Conservation (phyloP, 2,329 filamentous ascomycete genomes). For the Fusarium nanum region DNA sequence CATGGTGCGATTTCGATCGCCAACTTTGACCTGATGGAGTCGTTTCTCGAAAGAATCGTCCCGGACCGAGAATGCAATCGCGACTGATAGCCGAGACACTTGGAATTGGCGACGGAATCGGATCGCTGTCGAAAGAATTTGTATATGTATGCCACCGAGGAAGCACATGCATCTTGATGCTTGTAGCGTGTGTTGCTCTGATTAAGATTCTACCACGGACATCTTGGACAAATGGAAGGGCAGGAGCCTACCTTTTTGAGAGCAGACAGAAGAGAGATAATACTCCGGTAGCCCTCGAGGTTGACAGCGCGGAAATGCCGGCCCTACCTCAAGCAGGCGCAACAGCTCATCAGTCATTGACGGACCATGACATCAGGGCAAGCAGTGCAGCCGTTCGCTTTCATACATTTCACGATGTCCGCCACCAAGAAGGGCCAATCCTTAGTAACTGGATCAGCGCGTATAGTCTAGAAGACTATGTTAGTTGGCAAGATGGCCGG, state of each 20-base stretch:
- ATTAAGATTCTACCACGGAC: fast-evolving
- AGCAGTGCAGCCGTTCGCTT: constrained; percentile 47
- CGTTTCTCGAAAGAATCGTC: too few relatives aligned
- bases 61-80: fast-evolving
- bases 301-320: constrained; percentile 34
- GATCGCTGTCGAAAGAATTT: too few relatives aligned
- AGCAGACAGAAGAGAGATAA: constrained; percentile 13
- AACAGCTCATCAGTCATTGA: constrained; percentile 52
- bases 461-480: too few relatives aligned
- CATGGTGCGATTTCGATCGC: too few relatives aligned
- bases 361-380: constrained; percentile 42
- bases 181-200: too few relatives aligned
- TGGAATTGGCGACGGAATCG: too few relatives aligned
- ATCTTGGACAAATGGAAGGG: too few relatives aligned
- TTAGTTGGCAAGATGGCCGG: too few relatives aligned
- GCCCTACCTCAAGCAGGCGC: constrained; percentile 36
- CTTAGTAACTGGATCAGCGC: too few relatives aligned
- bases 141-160: background rate
- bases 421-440: constrained; percentile 39
- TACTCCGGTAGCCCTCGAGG: constrained; percentile 41
- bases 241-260: too few relatives aligned
- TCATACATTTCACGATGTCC: constrained; percentile 50
- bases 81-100: background rate
- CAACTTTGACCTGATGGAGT: too few relatives aligned
- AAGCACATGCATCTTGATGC: background rate